These are phyloP conservation scores for Penicillium expansum DNA, from an alignment of 2,329 filamentous ascomycete genomes.

Conservation along the genomic window DNA sequence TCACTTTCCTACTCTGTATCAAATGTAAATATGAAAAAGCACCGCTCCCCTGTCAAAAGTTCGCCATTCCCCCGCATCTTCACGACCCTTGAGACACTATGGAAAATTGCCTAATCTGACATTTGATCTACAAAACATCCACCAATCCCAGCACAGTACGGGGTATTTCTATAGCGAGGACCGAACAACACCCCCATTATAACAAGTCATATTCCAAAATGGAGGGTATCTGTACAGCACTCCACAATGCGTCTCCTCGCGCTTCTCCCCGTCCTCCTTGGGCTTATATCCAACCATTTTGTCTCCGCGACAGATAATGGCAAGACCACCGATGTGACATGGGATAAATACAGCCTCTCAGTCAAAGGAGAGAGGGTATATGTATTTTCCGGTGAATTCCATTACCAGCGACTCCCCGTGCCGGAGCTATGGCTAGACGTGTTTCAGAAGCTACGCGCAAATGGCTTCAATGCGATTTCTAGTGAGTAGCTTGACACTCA, in stretches of 20 bases:
- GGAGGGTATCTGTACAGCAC: not conserved
- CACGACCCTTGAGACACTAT: conserved; percentile 1
- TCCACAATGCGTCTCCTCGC: conserved; percentile 20
- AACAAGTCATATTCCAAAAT: not conserved
- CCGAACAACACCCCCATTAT: conserved; percentile 14
- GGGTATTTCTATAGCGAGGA: conserved; percentile 23
- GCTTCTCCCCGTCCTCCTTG: conserved; percentile 16
- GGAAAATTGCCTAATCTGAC: conserved; percentile 22
- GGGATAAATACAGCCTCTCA: conserved; percentile 53
- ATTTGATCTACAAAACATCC: conserved; percentile 22
- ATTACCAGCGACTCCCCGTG: conserved; percentile 54
- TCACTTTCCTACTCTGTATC: not conserved
- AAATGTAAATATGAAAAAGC: not conserved
- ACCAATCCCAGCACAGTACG: conserved; percentile 26
- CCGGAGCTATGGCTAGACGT: conserved; percentile 56
- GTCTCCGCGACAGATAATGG: conserved; percentile 39
- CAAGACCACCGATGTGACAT: conserved; percentile 47
- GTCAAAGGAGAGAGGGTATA: conserved; percentile 51
- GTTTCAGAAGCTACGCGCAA: conserved; percentile 55
- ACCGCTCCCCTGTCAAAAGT: not conserved
- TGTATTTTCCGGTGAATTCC: conserved; percentile 53
- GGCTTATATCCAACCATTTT: conserved; percentile 6
- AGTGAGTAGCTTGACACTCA: conserved; percentile 25
- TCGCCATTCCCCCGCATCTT: conserved; percentile 7
- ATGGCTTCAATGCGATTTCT: conserved; percentile 53